Percentiles rank a stretch among this genome's conserved stretches.
phyloP scores from a whole-genome alignment of 2,329 filamentous ascomycete genomes.

The Ceratocystis destructans region DNA sequence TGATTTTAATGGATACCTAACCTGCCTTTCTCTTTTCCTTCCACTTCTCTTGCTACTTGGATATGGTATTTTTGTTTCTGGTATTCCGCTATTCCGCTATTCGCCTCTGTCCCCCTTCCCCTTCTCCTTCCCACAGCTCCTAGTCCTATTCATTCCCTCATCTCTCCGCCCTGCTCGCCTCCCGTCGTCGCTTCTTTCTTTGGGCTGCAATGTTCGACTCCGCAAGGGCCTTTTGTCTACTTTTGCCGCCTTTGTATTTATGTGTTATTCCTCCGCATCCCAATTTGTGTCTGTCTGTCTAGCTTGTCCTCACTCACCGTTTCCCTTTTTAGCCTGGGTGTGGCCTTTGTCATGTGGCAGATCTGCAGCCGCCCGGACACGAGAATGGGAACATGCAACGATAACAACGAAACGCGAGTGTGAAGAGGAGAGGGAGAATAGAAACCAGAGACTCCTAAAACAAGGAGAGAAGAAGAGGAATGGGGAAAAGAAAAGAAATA shows the following conservation, averaged over 20 bases:
- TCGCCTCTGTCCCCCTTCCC: neutral
- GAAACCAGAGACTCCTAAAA: neutral
- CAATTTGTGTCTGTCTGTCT: neutral
- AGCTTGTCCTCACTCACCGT: neutral
- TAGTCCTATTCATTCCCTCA: no score
- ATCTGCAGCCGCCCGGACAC: slow-evolving; percentile 7
- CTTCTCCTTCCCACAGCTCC: neutral
- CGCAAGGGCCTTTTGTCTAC: neutral
- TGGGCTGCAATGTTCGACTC: slow-evolving; percentile 8
- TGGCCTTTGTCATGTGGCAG: neutral
- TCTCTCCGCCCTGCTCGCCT: neutral
- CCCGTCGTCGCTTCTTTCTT: slow-evolving; percentile 6
- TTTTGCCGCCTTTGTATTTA: slow-evolving; percentile 14
- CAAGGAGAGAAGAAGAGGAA: neutral
- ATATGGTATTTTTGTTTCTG: neutral
- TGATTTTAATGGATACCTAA: slow-evolving; percentile 7
- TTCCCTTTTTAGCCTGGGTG: neutral
- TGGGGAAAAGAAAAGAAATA: neutral
- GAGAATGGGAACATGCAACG: slow-evolving; percentile 1
- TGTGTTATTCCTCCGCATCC: neutral
- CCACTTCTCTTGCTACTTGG: neutral
- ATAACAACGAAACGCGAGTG: neutral
- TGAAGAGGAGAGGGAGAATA: neutral
- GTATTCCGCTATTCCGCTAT: no score
- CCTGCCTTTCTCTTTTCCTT: neutral